These are phyloP conservation scores for Sclerospora graminicola DNA, from an alignment of 352 stramenopile species.

Conservation along the genomic window DNA sequence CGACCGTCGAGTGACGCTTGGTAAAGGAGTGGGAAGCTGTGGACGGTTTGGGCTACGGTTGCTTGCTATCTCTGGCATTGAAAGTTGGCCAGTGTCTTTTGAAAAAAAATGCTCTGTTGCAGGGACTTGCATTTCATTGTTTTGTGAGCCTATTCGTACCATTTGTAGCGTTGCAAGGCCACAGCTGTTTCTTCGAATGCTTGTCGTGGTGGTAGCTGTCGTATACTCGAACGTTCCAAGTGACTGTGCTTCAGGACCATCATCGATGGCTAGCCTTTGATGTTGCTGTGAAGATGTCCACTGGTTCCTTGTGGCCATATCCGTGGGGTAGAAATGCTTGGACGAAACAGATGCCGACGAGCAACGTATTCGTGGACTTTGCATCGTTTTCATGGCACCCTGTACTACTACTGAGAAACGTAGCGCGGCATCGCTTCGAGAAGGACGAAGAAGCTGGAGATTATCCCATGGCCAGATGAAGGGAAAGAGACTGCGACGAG, in stretches of 20 bases:
- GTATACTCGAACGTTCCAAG: no score
- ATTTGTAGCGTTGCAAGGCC: background rate
- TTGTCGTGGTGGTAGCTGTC: background rate
- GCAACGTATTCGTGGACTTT: slow-evolving; percentile 40
- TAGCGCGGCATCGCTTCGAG: no score
- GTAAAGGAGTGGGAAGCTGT: no score
- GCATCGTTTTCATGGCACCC: slow-evolving; percentile 6
- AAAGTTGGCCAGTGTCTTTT: background rate
- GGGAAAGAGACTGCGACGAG: slow-evolving; percentile 41
- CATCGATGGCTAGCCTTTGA: no score
- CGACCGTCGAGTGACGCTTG: background rate
- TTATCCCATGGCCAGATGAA: slow-evolving; percentile 54
- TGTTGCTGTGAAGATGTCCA: background rate
- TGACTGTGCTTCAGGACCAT: no score
- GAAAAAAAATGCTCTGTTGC: no score
- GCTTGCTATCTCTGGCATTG: background rate
- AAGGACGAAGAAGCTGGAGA: no score
- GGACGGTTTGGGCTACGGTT: background rate
- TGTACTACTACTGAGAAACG: no score
- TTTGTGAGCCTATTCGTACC: background rate
- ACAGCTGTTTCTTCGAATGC: background rate
- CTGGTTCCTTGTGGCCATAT: slow-evolving; percentile 16
- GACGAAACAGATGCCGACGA: slow-evolving; percentile 22
- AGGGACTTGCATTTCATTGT: no score
- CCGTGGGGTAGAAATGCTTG: slow-evolving; percentile 14